Percentiles rank a stretch among this genome's conserved stretches.
Evolutionary conservation across 2,329 filamentous ascomycete genomes (phyloP).

Genomic region (Cladophialophora immunda): DNA sequence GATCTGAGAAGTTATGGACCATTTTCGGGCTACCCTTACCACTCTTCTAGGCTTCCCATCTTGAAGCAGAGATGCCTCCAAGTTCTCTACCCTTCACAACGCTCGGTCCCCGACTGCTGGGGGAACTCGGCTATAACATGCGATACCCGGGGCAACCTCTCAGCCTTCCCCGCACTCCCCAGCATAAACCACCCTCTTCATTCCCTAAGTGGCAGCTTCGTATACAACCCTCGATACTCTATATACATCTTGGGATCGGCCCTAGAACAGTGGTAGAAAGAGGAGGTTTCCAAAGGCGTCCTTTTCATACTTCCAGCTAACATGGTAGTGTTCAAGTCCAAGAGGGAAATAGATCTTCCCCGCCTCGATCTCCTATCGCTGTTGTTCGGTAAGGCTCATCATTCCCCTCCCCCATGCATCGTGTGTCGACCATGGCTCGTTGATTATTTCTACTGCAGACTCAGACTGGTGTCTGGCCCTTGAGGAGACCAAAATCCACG

Average conservation of each 20-base stretch:
- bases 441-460: neutral
- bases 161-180: neutral
- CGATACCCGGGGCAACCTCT: neutral
- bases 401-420: neutral
- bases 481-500: conserved; percentile 4
- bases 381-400: neutral
- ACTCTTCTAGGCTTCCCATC: too few relatives aligned
- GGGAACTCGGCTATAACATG: neutral
- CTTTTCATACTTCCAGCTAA: neutral
- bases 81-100: neutral
- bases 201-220: too few relatives aligned
- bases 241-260: neutral
- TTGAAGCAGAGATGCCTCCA: too few relatives aligned
- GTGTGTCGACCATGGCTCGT: neutral
- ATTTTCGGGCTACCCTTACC: too few relatives aligned
- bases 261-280: neutral
- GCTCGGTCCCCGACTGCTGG: neutral
- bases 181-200: neutral
- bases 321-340: neutral
- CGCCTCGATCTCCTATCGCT: neutral
- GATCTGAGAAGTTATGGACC: too few relatives aligned
- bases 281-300: neutral
- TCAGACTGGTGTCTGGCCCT: neutral
- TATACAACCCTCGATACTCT: neutral
- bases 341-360: neutral